Base-by-base conservation (phyloP, 192 early-diverging fungal species). In the Podila horticola region DNA sequence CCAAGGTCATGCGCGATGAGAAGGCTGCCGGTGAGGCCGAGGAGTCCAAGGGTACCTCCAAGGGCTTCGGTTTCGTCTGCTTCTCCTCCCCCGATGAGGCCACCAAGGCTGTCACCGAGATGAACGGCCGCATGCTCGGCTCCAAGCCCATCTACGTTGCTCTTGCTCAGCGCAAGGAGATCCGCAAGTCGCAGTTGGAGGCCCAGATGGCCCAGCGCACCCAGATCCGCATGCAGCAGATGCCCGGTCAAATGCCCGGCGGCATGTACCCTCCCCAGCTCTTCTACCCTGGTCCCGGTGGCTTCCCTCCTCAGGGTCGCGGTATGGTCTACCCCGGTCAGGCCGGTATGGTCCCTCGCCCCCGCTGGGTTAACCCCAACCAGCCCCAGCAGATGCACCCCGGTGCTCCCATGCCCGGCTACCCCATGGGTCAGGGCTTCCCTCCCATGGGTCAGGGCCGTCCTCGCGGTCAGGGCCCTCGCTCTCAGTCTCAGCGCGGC, bases 61-160 rank as follows among this genome's bases (percentile, higher is more conserved):
- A 95, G 82, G 97, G 97, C 45, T 99, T 99, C 71, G 98, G 98
- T 19, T 99, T 99, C 83, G 98, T 99, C 30, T 99, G 98, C 91
- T 99, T 97, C 91, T 95, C 95, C n/a, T 91, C 94, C 41, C 96
- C 98, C 58, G 97, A 98, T 79, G 98, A 99, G 88, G 97, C 98
- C 57, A 97, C 92, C 85, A 97, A 96, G 91, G 98, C 98, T 66
- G 96, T 97, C 52, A 93, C 95, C 66, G 98, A 98, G 88, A 98
- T 98, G 97, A 98, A 98, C 88, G 95, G 96, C 69, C 93, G 95
- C 73, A 95, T 98, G 90, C 85, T 97, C 66, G 93, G 92, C 71
- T 85, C 83, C 86, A 99, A 99, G 90, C 98, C 98, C 60, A 93
- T 99, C 75, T 99, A 98, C 83, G 98, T 99, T 58, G 97, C 96